A percentile compares a stretch with the other conserved stretches of the same genome.
Conservation (phyloP, 371 early-diverging fungal species). For the Syncephalastrum sp. region DNA sequence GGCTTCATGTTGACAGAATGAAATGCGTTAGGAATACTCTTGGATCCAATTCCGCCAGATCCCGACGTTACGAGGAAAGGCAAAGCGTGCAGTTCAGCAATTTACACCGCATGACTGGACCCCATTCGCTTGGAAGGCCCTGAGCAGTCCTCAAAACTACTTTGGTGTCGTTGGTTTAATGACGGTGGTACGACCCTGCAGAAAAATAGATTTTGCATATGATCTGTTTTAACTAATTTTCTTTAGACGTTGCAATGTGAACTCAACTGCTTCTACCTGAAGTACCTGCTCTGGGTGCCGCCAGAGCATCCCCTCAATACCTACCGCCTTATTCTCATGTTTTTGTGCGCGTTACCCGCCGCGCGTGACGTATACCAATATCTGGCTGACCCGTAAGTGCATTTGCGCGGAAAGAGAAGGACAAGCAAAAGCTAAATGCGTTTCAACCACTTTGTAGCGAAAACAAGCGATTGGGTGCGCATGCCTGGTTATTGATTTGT, state of each 20-base stretch:
- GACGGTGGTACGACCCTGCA: slow-evolving; percentile 46
- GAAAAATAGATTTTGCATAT: slow-evolving; percentile 3
- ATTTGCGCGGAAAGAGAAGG: neutral
- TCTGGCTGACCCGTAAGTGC: slow-evolving; percentile 67
- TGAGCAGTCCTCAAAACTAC: slow-evolving; percentile 78
- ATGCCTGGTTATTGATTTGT: slow-evolving; percentile 88
- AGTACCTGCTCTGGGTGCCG: slow-evolving; percentile 93
- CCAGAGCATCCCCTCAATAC: slow-evolving; percentile 85
- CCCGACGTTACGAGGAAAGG: slow-evolving; percentile 78
- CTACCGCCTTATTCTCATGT: slow-evolving; percentile 75
- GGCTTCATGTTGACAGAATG: neutral
- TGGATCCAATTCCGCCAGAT: slow-evolving; percentile 92
- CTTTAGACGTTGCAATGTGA: slow-evolving; percentile 74
- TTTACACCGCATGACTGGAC: slow-evolving; percentile 96
- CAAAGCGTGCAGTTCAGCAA: slow-evolving; percentile 87
- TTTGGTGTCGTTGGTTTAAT: slow-evolving; percentile 64
- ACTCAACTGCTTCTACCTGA: slow-evolving; percentile 93
- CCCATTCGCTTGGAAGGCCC: slow-evolving; percentile 84
- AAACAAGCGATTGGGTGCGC: slow-evolving; percentile 81
- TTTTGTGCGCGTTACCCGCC: slow-evolving; percentile 85
- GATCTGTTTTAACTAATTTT: neutral
- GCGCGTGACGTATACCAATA: slow-evolving; percentile 91
- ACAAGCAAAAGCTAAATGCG: neutral
- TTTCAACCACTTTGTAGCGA: slow-evolving; percentile 11
- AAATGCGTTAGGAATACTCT: slow-evolving; percentile 65